phyloP scores from a whole-genome alignment of 371 early-diverging fungal genomes.

The Rhizomucor miehei region DNA sequence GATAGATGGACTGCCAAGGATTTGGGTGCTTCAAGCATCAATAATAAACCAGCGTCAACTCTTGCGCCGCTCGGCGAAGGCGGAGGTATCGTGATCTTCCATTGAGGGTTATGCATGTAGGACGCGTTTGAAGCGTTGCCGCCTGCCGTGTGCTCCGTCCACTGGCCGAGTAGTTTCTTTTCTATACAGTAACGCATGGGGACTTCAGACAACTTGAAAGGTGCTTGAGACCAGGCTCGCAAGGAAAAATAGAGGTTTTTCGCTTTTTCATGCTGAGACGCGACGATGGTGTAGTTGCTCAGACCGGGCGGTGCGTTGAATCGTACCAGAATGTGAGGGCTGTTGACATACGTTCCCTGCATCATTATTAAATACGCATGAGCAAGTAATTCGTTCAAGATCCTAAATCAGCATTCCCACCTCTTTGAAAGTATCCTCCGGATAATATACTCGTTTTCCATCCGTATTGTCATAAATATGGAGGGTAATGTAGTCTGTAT shows the following conservation, averaged over 20 bases:
- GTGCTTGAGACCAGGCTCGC: constrained; percentile 65
- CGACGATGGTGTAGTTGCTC: constrained; percentile 70
- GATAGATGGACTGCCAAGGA: constrained; percentile 68
- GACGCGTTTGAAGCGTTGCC: constrained; percentile 71
- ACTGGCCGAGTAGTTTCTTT: constrained; percentile 58
- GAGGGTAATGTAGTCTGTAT: constrained; percentile 80
- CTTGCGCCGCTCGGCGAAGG: constrained; percentile 8
- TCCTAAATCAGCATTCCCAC: constrained; percentile 8
- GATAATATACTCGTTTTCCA: constrained; percentile 76
- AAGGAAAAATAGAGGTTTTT: constrained; percentile 72
- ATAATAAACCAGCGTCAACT: constrained; percentile 26
- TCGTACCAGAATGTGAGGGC: constrained; percentile 78
- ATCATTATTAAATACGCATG: too few relatives aligned
- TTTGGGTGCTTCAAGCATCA: constrained; percentile 69
- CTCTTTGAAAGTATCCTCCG: constrained; percentile 64
- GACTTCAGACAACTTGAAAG: constrained; percentile 63
- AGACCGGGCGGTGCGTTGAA: constrained; percentile 66
- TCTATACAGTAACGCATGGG: constrained; percentile 61
- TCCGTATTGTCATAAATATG: constrained; percentile 74
- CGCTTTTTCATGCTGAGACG: constrained; percentile 76
- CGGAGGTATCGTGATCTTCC: constrained; percentile 56
- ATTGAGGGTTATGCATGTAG: constrained; percentile 80
- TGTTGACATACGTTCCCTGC: constrained; percentile 79
- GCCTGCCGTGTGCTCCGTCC: constrained; percentile 82
- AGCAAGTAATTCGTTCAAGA: background rate